phyloP scores from a whole-genome alignment of 306 rosid species.

The Dryas alaskensis region DNA sequence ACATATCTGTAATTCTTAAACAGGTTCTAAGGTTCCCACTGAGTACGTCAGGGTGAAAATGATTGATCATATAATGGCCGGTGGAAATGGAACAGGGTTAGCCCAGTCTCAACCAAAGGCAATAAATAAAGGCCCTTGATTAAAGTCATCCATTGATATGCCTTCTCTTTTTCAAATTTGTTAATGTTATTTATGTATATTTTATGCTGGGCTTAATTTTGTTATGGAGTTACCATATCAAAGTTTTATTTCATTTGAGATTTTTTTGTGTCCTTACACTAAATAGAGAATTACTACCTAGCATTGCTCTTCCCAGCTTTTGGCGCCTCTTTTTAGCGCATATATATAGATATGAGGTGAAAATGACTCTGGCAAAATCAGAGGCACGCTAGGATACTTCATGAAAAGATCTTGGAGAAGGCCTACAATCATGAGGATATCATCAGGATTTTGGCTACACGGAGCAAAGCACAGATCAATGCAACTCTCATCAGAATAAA shows the following conservation, averaged over 20 bases:
- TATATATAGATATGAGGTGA: conserved; percentile 22
- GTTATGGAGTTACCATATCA: not conserved
- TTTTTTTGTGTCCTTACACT: too few relatives aligned
- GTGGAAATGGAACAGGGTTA: not conserved
- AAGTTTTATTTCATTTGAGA: not conserved
- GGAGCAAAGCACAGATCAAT: conserved; percentile 64
- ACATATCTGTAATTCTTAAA: not conserved
- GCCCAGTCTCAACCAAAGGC: not conserved
- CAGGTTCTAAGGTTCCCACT: not conserved
- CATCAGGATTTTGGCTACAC: conserved; percentile 55
- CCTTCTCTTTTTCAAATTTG: not conserved
- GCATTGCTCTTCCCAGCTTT: conserved; percentile 9
- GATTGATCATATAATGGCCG: not conserved
- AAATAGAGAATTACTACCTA: not conserved
- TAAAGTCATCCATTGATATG: not conserved
- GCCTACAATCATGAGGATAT: conserved; percentile 56
- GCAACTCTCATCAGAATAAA: conserved; percentile 40
- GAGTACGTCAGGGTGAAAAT: not conserved
- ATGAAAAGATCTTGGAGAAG: conserved; percentile 53
- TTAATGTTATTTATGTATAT: not conserved
- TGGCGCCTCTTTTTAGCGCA: conserved; percentile 16
- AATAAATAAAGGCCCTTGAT: too few relatives aligned
- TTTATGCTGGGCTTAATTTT: not conserved
- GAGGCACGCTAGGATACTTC: conserved; percentile 69
- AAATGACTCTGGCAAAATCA: conserved; percentile 50